Percentiles rank a stretch among this genome's conserved stretches.
phyloP scores from a whole-genome alignment of 2,329 filamentous ascomycete genomes.

The Pseudogymnoascus destructans region DNA sequence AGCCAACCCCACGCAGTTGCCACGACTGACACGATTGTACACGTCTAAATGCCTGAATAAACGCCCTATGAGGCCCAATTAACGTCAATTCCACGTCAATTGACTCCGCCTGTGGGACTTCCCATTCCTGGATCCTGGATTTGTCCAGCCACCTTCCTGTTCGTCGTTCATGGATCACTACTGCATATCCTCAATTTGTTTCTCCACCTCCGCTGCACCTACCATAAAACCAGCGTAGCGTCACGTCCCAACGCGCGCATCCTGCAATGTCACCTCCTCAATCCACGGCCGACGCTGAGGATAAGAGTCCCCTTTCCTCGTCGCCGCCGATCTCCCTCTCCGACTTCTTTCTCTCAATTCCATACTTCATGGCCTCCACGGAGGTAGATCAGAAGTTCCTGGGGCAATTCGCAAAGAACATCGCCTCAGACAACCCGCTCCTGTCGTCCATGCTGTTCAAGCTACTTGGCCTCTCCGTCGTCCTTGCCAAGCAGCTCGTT shows the following conservation, averaged over 20 bases:
- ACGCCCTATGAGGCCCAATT: constrained; percentile 3
- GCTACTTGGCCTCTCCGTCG: constrained; percentile 78
- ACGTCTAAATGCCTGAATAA: constrained; percentile 2
- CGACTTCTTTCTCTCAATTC: constrained; percentile 4
- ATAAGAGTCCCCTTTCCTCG: constrained; percentile 1
- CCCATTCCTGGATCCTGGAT: not conserved
- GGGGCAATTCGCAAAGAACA: constrained; percentile 71
- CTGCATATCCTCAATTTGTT: constrained; percentile 2
- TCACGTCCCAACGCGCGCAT: constrained; percentile 2
- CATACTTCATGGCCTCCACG: constrained; percentile 67
- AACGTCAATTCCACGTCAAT: not conserved
- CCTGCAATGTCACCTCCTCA: not conserved
- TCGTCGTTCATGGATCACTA: constrained; percentile 2
- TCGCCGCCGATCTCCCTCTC: constrained; percentile 1
- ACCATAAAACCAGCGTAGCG: constrained; percentile 2
- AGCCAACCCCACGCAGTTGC: not conserved
- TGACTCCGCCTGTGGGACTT: not conserved
- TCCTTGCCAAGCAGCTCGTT: constrained; percentile 72
- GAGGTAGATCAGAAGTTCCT: constrained; percentile 97
- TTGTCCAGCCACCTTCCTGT: not conserved
- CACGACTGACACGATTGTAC: not conserved
- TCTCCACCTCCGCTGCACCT: constrained; percentile 5
- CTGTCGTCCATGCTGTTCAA: constrained; percentile 78
- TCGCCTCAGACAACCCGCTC: constrained; percentile 62
- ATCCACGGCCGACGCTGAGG: not conserved